Evolutionary conservation across 2,329 filamentous ascomycete genomes (phyloP).

Genomic region (Epicoccum nigrum): DNA sequence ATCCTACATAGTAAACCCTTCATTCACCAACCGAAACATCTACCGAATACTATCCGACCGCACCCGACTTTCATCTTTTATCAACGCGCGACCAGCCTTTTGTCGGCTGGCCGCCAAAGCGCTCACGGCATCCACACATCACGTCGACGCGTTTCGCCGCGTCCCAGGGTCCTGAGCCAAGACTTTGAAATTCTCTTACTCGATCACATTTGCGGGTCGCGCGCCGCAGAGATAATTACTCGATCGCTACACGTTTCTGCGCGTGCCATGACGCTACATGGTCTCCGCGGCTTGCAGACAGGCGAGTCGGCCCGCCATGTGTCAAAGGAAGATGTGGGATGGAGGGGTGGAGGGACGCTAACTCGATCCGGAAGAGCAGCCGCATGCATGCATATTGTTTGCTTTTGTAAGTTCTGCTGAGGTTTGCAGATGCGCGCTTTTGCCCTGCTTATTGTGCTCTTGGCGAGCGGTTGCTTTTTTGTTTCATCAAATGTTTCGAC

Average conservation of each 20-base stretch:
- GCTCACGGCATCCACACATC: conserved; percentile 4
- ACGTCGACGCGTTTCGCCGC: conserved; percentile 11
- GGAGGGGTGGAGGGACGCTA: conserved; percentile 4
- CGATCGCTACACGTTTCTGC: conserved; percentile 15
- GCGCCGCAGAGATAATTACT: conserved; percentile 18
- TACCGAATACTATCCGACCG: not conserved
- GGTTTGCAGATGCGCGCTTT: not conserved
- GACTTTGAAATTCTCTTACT: conserved; percentile 14
- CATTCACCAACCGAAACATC: not conserved
- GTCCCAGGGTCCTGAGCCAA: conserved; percentile 2
- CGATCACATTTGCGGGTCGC: not conserved
- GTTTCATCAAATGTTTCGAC: too few species aligned
- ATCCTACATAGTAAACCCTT: too few species aligned
- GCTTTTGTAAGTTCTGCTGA: conserved; percentile 1
- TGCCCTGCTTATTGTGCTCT: conserved; percentile 2
- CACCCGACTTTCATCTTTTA: not conserved
- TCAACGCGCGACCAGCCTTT: not conserved
- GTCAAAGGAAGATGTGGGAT: not conserved
- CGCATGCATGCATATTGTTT: conserved; percentile 14
- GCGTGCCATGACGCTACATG: not conserved
- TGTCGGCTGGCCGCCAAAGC: not conserved
- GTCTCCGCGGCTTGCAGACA: not conserved
- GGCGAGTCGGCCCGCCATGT: conserved; percentile 1
- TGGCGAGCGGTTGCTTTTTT: conserved; percentile 1
- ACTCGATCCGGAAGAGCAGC: conserved; percentile 7